Percentiles rank a stretch among this genome's conserved stretches.
Conservation (phyloP, 305 asterid species). For the Petunia hybrid region DNA sequence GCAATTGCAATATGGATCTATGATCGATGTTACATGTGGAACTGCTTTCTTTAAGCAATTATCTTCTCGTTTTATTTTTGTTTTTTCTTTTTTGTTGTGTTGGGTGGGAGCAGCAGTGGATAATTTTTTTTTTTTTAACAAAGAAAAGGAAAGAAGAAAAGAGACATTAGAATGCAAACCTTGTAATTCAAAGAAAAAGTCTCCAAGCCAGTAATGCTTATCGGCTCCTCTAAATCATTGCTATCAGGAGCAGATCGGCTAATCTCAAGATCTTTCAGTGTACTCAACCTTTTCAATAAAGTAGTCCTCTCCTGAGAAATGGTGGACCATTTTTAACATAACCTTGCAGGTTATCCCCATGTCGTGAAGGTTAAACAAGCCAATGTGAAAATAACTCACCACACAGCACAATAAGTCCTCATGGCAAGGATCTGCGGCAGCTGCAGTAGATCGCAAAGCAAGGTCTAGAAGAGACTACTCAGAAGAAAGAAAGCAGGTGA, state of each 20-base stretch:
- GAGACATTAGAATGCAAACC: conserved; percentile 53
- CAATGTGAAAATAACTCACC: conserved; percentile 59
- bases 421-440: conserved; percentile 94
- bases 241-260: conserved; percentile 62
- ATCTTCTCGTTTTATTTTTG: neutral
- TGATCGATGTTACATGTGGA: neutral
- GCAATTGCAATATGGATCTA: conserved; percentile 16
- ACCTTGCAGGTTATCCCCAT: neutral
- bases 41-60: conserved; percentile 13
- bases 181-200: conserved; percentile 94
- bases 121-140: neutral
- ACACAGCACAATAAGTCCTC: conserved; percentile 95
- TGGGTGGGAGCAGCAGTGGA: neutral
- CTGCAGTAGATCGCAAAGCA: conserved; percentile 95
- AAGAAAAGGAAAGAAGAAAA: neutral
- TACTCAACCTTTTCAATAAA: conserved; percentile 85
- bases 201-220: conserved; percentile 93
- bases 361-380: conserved; percentile 14
- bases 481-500: conserved; percentile 37
- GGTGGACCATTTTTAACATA: conserved; percentile 37
- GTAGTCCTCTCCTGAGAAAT: conserved; percentile 79
- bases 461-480: conserved; percentile 95
- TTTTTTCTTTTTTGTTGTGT: conserved; percentile 12
- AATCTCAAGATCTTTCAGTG: conserved; percentile 83
- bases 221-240: conserved; percentile 78